A percentile compares a stretch with the other conserved stretches of the same genome.
Evolutionary conservation across 768 basidiomycete species (phyloP).

Genomic region (Cystofilobasidium bisporidii): DNA sequence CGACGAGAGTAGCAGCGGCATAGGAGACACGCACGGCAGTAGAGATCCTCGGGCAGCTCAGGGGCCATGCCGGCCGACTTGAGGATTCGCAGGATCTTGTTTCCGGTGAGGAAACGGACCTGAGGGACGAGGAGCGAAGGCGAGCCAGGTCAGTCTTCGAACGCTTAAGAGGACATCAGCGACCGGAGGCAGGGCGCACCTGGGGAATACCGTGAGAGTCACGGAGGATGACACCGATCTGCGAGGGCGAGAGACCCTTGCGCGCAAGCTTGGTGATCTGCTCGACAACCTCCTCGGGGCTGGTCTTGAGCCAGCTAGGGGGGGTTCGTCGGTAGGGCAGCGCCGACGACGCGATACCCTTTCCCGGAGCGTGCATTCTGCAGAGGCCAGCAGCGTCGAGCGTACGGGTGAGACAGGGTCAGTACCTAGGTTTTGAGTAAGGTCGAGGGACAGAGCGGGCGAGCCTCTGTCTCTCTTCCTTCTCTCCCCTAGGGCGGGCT

Average conservation of each 20-base stretch:
- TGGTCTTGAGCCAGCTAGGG: conserved; percentile 93
- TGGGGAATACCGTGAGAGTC: conserved; percentile 91
- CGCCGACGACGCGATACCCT: conserved; percentile 98
- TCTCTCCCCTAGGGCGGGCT: not conserved
- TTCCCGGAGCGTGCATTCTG: conserved; percentile 97
- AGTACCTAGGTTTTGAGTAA: conserved; percentile 20
- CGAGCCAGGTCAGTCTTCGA: not conserved
- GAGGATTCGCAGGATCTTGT: conserved; percentile 97
- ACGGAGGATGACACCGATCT: conserved; percentile 95
- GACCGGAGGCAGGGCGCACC: not conserved
- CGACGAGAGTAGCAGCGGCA: not conserved
- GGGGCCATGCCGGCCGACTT: conserved; percentile 95
- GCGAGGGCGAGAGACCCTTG: conserved; percentile 94
- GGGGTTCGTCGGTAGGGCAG: conserved; percentile 93
- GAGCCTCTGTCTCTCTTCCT: conserved; percentile 6
- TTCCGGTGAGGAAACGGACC: conserved; percentile 94
- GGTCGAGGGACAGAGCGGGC: conserved; percentile 17
- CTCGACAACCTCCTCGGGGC: conserved; percentile 87
- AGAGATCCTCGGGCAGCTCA: conserved; percentile 96
- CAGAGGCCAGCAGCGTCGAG: not conserved
- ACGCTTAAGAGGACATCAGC: not conserved
- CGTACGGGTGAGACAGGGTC: not conserved
- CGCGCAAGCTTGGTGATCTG: conserved; percentile 95
- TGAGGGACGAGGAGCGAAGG: conserved; percentile 74
- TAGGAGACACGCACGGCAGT: conserved; percentile 52